Conservation (phyloP, 1,284 basidiomycete species). For the Ustilago lituana region DNA sequence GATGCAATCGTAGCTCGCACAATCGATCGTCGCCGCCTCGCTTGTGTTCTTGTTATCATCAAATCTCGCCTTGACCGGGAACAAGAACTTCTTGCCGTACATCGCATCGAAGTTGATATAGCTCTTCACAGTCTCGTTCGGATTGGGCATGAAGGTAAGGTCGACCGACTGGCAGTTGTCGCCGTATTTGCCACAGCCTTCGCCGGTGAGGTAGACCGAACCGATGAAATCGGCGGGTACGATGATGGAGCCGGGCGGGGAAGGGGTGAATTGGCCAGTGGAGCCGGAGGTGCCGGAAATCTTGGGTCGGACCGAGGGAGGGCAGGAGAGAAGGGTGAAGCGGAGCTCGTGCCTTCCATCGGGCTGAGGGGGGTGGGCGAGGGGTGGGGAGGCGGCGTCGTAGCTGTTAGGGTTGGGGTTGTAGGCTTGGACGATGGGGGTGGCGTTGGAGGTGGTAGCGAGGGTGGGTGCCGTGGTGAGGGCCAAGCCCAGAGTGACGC, state of each 20-base stretch:
- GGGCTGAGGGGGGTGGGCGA: slow-evolving; percentile 14
- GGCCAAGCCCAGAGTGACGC: slow-evolving; percentile 11
- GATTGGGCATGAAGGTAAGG: slow-evolving; percentile 30
- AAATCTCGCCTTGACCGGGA: slow-evolving; percentile 33
- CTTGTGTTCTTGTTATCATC: slow-evolving; percentile 23
- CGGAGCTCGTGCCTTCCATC: slow-evolving; percentile 41
- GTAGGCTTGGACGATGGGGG: neutral
- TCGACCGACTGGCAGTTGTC: slow-evolving; percentile 31
- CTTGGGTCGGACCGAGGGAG: slow-evolving; percentile 23
- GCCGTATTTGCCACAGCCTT: slow-evolving; percentile 32
- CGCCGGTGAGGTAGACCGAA: slow-evolving; percentile 35
- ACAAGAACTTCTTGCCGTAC: slow-evolving; percentile 31
- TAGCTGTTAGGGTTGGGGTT: slow-evolving; percentile 3
- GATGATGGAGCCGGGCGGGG: slow-evolving; percentile 19
- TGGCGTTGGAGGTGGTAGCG: slow-evolving; percentile 3
- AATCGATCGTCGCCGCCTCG: slow-evolving; percentile 16
- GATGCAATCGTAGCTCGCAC: slow-evolving; percentile 12
- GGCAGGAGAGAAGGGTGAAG: slow-evolving; percentile 24
- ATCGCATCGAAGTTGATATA: slow-evolving; percentile 37
- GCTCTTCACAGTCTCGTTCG: slow-evolving; percentile 25
- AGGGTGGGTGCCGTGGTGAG: neutral
- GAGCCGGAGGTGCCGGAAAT: slow-evolving; percentile 32
- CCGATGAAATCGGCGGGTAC: slow-evolving; percentile 39
- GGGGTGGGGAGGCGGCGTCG: slow-evolving; percentile 9
- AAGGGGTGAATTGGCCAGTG: slow-evolving; percentile 14